A percentile compares a stretch with the other conserved stretches of the same genome.
Conservation (phyloP, 2,329 filamentous ascomycete genomes). For the Zalaria sp. region DNA sequence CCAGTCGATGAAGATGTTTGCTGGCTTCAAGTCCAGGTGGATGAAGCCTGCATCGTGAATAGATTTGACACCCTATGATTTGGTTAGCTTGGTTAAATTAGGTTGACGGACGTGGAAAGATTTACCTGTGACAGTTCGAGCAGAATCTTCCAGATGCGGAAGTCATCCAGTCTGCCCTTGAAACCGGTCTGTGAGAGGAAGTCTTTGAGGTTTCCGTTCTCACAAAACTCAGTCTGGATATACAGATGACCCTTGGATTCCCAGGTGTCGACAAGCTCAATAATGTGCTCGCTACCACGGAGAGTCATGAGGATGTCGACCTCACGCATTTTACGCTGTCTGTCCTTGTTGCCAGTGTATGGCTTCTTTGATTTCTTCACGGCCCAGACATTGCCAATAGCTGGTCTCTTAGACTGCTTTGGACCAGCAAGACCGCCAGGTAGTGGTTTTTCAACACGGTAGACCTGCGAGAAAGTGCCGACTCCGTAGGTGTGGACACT, state of each 20-base stretch:
- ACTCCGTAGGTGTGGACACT: slow-evolving; percentile 68
- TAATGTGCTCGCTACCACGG: slow-evolving; percentile 66
- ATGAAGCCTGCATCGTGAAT: slow-evolving; percentile 83
- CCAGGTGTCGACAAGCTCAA: slow-evolving; percentile 78
- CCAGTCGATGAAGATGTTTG: slow-evolving; percentile 70
- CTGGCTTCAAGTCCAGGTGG: slow-evolving; percentile 73
- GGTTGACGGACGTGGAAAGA: slow-evolving; percentile 8
- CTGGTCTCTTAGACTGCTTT: slow-evolving; percentile 11
- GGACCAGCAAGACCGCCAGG: slow-evolving; percentile 16
- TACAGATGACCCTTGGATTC: slow-evolving; percentile 75
- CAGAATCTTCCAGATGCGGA: slow-evolving; percentile 96
- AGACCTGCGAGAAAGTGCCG: slow-evolving; percentile 90
- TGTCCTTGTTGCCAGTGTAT: slow-evolving; percentile 64
- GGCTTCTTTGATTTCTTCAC: slow-evolving; percentile 86
- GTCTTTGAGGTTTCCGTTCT: slow-evolving; percentile 77
- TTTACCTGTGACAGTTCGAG: slow-evolving; percentile 72
- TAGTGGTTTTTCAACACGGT: slow-evolving; percentile 50
- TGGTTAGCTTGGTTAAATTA: slow-evolving; percentile 15
- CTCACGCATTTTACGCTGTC: slow-evolving; percentile 72
- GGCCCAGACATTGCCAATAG: slow-evolving; percentile 50
- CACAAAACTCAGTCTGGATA: slow-evolving; percentile 95
- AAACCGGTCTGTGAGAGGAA: slow-evolving; percentile 75
- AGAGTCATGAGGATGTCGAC: slow-evolving; percentile 67
- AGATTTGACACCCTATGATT: slow-evolving; percentile 61
- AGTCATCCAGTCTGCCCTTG: slow-evolving; percentile 83